A percentile compares a stretch with the other conserved stretches of the same genome.
Evolutionary conservation across 1,284 basidiomycete species (phyloP).

Genomic region (Ganoderma resinaceum): DNA sequence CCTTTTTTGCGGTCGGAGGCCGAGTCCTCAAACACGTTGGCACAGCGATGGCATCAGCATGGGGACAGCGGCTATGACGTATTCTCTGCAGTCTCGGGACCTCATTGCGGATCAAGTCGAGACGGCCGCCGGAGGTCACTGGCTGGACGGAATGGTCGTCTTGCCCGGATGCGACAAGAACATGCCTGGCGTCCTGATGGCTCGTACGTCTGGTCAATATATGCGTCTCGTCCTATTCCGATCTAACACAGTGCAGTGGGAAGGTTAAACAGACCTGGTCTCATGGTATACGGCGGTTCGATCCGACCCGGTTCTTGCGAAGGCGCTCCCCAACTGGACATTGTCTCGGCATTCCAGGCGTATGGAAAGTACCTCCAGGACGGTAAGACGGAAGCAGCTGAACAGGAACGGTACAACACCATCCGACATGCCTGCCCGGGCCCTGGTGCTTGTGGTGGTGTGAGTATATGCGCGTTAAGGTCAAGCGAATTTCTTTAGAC

Average conservation of each 20-base stretch:
- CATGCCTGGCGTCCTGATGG: conserved; percentile 96
- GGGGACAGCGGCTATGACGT: conserved; percentile 93
- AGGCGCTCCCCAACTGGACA: conserved; percentile 82
- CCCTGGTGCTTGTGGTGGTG: conserved; percentile 95
- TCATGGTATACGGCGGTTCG: conserved; percentile 98
- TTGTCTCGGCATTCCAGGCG: conserved; percentile 95
- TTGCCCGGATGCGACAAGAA: conserved; percentile 98
- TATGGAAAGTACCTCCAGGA: conserved; percentile 94
- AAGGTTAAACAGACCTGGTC: conserved; percentile 89
- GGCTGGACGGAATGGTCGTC: conserved; percentile 98
- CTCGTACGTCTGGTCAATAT: conserved; percentile 64
- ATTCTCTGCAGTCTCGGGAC: conserved; percentile 95
- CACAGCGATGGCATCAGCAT: conserved; percentile 93
- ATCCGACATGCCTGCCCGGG: conserved; percentile 94
- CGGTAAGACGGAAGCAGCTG: conserved; percentile 85
- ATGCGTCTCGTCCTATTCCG: conserved; percentile 26
- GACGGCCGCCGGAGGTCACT: conserved; percentile 96
- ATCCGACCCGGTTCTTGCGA: conserved; percentile 92
- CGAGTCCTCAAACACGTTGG: not conserved
- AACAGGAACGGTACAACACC: conserved; percentile 82
- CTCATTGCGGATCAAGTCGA: conserved; percentile 97
- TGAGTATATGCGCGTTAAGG: conserved; percentile 52
- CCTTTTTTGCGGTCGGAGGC: not conserved
- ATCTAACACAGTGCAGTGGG: conserved; percentile 62
- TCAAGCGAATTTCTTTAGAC: conserved; percentile 29